These are phyloP conservation scores for Apiotrichum domesticum DNA, from an alignment of 1,284 basidiomycete genomes.

Conservation along the genomic window DNA sequence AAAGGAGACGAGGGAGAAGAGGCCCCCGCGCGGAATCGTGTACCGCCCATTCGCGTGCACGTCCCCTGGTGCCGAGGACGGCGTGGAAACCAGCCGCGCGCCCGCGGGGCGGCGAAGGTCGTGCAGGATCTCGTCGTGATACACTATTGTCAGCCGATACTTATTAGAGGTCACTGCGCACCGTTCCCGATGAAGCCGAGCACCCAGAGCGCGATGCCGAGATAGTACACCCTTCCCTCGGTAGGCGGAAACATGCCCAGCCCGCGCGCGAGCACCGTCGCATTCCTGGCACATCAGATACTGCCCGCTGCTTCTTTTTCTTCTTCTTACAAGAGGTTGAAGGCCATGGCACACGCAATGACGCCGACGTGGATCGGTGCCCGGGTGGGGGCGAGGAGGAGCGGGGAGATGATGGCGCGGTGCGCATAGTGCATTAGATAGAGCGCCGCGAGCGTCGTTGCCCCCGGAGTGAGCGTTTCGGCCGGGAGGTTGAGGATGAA, in stretches of 20 bases:
- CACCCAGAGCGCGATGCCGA: slow-evolving; percentile 62
- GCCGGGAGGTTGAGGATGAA: slow-evolving; percentile 36
- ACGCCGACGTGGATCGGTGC: slow-evolving; percentile 69
- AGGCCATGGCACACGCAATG: slow-evolving; percentile 55
- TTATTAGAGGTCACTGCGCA: slow-evolving; percentile 12
- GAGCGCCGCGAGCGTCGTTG: slow-evolving; percentile 34
- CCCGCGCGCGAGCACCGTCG: slow-evolving; percentile 22
- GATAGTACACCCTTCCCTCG: slow-evolving; percentile 52
- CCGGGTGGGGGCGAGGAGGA: slow-evolving; percentile 67
- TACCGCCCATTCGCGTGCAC: slow-evolving; percentile 51
- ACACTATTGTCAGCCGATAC: slow-evolving; percentile 45
- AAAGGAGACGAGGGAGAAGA: slow-evolving; percentile 76
- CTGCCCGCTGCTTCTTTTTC: too few species aligned
- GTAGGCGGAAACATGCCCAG: slow-evolving; percentile 30
- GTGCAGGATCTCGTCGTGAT: slow-evolving; percentile 82
- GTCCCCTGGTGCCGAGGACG: slow-evolving; percentile 3
- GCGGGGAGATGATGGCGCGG: slow-evolving; percentile 72
- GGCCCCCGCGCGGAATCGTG: slow-evolving; percentile 70
- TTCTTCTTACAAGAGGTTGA: slow-evolving; percentile 64
- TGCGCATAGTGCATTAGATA: slow-evolving; percentile 77
- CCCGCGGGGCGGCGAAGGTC: slow-evolving; percentile 54
- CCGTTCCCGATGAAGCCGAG: slow-evolving; percentile 67
- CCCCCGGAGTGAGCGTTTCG: neutral
- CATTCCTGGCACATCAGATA: slow-evolving; percentile 20
- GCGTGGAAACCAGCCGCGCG: slow-evolving; percentile 18